These are phyloP conservation scores for Pelargonium australe DNA, from an alignment of 441 rosid species.

Conservation along the genomic window DNA sequence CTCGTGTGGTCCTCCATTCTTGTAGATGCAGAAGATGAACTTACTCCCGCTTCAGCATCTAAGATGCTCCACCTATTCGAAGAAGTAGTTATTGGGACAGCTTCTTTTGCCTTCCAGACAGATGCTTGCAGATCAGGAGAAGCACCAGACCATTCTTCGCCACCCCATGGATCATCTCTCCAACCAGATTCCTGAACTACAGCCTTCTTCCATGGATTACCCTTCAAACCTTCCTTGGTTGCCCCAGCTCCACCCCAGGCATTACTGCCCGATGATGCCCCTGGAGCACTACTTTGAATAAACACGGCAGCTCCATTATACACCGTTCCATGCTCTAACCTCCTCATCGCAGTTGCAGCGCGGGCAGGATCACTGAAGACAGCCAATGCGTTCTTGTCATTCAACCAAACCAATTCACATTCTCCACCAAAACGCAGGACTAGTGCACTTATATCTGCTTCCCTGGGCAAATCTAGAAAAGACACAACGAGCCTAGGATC, in stretches of 20 bases:
- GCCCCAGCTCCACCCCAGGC: conserved; percentile 55
- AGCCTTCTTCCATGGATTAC: conserved; percentile 84
- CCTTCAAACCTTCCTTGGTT: conserved; percentile 40
- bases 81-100: conserved; percentile 52
- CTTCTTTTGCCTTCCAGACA: conserved; percentile 49
- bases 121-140: conserved; percentile 43
- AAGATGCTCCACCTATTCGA: conserved; percentile 70
- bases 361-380: conserved; percentile 89
- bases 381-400: conserved; percentile 94
- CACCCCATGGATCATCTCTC: conserved; percentile 71
- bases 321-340: conserved; percentile 87
- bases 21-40: conserved; percentile 28
- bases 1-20: conserved; percentile 28
- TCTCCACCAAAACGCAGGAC: conserved; percentile 95
- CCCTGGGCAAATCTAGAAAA: conserved; percentile 87
- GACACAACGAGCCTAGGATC: conserved; percentile 94
- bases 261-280: conserved; percentile 39
- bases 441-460: conserved; percentile 76
- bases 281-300: conserved; percentile 40
- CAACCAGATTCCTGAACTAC: conserved; percentile 53
- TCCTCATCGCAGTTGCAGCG: conserved; percentile 97
- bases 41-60: conserved; percentile 39
- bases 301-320: conserved; percentile 65
- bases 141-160: conserved; percentile 52
- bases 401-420: conserved; percentile 91